Percentiles rank a stretch among this genome's conserved stretches.
Evolutionary conservation across 169 alveolate genomes (phyloP).

Genomic region (Plasmodium cynomolgi): DNA sequence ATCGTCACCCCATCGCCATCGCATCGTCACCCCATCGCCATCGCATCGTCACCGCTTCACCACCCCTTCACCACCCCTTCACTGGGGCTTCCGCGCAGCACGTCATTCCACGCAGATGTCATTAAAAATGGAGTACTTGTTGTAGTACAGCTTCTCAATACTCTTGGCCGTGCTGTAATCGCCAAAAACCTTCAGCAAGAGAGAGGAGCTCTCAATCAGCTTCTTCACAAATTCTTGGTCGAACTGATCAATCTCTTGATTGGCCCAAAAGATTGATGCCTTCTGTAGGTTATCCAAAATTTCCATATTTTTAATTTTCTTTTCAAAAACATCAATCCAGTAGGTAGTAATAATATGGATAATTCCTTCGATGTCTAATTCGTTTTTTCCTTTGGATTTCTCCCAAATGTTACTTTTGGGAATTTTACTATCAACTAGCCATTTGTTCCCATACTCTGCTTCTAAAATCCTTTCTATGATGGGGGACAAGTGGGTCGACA

Average conservation of each 20-base stretch:
- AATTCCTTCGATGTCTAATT: conserved; percentile 86
- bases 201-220: conserved; percentile 68
- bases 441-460: conserved; percentile 79
- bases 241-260: conserved; percentile 85
- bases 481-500: conserved; percentile 84
- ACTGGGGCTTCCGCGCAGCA: background rate
- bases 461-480: conserved; percentile 79
- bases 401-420: conserved; percentile 85
- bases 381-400: conserved; percentile 77
- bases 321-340: conserved; percentile 86
- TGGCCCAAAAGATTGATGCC: conserved; percentile 88
- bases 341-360: conserved; percentile 84
- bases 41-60: no score
- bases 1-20: background rate
- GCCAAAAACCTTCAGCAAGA: conserved; percentile 59
- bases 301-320: conserved; percentile 78
- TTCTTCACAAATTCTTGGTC: conserved; percentile 80
- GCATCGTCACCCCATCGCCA: background rate
- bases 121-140: conserved; percentile 71
- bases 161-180: conserved; percentile 74
- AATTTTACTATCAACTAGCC: conserved; percentile 80
- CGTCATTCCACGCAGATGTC: conserved; percentile 74
- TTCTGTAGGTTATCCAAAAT: conserved; percentile 74
- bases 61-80: no score
- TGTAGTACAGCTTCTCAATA: conserved; percentile 69